These are phyloP conservation scores for Thermoascus crustaceus DNA, from an alignment of 2,329 filamentous ascomycete species.

Conservation along the genomic window DNA sequence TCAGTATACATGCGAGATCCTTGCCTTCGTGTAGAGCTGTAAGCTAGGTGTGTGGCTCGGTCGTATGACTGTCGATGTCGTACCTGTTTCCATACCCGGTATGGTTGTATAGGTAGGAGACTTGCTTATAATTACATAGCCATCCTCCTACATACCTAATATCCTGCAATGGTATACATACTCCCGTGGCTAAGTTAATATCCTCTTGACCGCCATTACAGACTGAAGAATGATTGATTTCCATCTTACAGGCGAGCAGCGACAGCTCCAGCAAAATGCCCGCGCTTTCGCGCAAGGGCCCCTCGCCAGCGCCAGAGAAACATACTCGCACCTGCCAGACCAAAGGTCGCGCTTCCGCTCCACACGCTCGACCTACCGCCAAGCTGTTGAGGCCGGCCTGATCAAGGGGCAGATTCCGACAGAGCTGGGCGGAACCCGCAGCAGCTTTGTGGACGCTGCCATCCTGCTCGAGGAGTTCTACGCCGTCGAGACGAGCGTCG, in stretches of 20 bases:
- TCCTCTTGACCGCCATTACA: no score
- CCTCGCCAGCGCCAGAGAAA: constrained; percentile 2
- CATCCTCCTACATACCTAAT: no score
- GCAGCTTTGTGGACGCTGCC: constrained; percentile 40
- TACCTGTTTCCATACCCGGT: no score
- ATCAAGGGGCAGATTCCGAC: constrained; percentile 42
- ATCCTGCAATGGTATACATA: no score
- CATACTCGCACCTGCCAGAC: constrained; percentile 14
- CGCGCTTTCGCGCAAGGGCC: background rate
- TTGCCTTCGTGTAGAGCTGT: no score
- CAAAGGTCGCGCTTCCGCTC: constrained; percentile 40
- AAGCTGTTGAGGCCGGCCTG: constrained; percentile 37
- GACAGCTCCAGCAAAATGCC: background rate
- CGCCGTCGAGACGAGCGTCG: constrained; percentile 42
- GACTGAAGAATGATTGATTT: constrained; percentile 1
- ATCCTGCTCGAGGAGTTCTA: constrained; percentile 49
- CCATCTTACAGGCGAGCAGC: background rate
- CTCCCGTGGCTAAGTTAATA: no score
- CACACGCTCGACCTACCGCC: constrained; percentile 39
- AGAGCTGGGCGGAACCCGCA: constrained; percentile 39
- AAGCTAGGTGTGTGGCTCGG: no score
- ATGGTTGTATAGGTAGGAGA: no score
- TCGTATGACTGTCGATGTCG: no score
- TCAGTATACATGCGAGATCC: no score
- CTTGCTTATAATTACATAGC: no score